These are phyloP conservation scores for Mesembryanthemum crystallinum DNA, from an alignment of 148 eudicot genomes.

Conservation along the genomic window DNA sequence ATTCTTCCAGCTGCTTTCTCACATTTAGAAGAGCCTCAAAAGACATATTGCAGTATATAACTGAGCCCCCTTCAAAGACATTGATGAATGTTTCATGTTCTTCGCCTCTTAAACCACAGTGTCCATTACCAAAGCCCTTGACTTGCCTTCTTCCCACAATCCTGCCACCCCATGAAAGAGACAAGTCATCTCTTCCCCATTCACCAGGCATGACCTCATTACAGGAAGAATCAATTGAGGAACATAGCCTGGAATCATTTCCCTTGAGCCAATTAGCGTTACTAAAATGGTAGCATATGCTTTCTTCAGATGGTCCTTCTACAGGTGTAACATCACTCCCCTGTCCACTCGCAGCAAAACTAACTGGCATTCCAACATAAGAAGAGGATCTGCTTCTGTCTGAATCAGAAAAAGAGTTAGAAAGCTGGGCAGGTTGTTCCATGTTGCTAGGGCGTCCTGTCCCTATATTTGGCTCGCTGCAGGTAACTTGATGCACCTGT, in stretches of 20 bases:
- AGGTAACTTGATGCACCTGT: slow-evolving; percentile 46
- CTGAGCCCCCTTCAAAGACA: slow-evolving; percentile 91
- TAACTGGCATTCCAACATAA: slow-evolving; percentile 48
- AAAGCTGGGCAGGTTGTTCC: slow-evolving; percentile 43
- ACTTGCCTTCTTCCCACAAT: slow-evolving; percentile 77
- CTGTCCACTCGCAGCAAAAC: slow-evolving; percentile 37
- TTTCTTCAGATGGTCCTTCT: slow-evolving; percentile 96
- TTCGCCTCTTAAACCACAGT: slow-evolving; percentile 57
- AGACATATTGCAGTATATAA: slow-evolving; percentile 92
- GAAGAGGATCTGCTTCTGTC: slow-evolving; percentile 50
- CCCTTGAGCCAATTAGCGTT: slow-evolving; percentile 67
- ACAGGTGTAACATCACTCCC: slow-evolving; percentile 45
- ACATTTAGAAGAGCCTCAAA: slow-evolving; percentile 93
- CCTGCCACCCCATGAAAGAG: slow-evolving; percentile 89
- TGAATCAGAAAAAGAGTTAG: slow-evolving; percentile 42
- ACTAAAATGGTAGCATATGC: slow-evolving; percentile 67
- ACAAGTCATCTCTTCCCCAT: slow-evolving; percentile 61
- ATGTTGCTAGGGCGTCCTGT: slow-evolving; percentile 37
- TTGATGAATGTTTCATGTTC: slow-evolving; percentile 86
- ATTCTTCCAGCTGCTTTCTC: slow-evolving; percentile 95
- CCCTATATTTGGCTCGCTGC: slow-evolving; percentile 42
- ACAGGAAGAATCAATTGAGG: slow-evolving; percentile 51
- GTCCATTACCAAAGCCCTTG: slow-evolving; percentile 46
- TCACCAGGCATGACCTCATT: slow-evolving; percentile 57
- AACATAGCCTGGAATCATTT: slow-evolving; percentile 49